Conservation (phyloP, 2,329 filamentous ascomycete genomes). For the Zelopaecilomyces penicillatus region DNA sequence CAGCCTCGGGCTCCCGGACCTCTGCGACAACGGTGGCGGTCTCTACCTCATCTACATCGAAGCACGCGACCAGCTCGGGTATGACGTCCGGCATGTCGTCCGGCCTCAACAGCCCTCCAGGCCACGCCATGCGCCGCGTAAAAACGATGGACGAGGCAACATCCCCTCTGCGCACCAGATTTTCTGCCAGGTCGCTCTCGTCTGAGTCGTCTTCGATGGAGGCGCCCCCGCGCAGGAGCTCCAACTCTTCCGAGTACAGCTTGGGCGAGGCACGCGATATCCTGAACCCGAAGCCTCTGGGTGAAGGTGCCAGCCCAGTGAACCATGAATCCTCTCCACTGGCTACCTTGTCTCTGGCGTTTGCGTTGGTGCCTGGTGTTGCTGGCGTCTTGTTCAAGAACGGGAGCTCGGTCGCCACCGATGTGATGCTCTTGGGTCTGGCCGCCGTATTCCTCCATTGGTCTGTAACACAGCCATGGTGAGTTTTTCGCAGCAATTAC, state of each 20-base stretch:
- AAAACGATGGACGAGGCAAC: constrained; percentile 30
- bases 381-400: constrained; percentile 78
- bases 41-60: neutral
- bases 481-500: constrained; percentile 18
- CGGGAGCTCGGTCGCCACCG: constrained; percentile 74
- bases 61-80: constrained; percentile 3
- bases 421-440: constrained; percentile 70
- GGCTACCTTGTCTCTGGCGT: constrained; percentile 71
- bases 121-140: constrained; percentile 33
- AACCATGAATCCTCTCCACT: constrained; percentile 55
- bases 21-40: neutral
- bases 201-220: constrained; percentile 20
- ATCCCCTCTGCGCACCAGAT: constrained; percentile 13
- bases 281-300: constrained; percentile 41
- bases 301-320: constrained; percentile 25
- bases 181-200: constrained; percentile 12
- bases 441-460: constrained; percentile 85
- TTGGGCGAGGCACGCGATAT: constrained; percentile 62
- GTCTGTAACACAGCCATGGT: constrained; percentile 88
- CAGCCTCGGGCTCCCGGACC: constrained; percentile 6
- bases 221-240: constrained; percentile 55
- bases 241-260: constrained; percentile 69
- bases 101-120: constrained; percentile 13
- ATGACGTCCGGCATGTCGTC: too few relatives aligned
- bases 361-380: constrained; percentile 80